phyloP scores from a whole-genome alignment of 2,329 filamentous ascomycete genomes.

The Diaporthe ampelina region DNA sequence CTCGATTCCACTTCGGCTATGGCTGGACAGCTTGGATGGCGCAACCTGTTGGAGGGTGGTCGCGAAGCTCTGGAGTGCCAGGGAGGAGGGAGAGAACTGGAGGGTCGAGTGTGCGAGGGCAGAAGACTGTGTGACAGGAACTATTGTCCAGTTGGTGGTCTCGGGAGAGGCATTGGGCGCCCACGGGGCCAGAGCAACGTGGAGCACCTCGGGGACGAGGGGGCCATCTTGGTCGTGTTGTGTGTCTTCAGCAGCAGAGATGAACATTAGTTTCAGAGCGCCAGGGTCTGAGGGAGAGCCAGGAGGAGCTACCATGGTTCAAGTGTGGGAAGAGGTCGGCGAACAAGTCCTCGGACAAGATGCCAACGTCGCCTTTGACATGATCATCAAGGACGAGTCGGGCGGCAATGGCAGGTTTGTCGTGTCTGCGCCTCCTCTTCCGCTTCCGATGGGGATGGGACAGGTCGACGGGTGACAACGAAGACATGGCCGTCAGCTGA shows the following conservation, averaged over 20 bases:
- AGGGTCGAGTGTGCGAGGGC: slow-evolving; percentile 82
- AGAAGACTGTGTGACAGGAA: slow-evolving; percentile 78
- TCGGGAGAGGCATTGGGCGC: slow-evolving; percentile 69
- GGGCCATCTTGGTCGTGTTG: slow-evolving; percentile 33
- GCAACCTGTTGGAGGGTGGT: slow-evolving; percentile 79
- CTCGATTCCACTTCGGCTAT: slow-evolving; percentile 84
- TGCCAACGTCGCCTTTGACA: slow-evolving; percentile 86
- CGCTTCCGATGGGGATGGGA: slow-evolving; percentile 54
- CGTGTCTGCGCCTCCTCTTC: slow-evolving; percentile 68
- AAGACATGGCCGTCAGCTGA: slow-evolving; percentile 43
- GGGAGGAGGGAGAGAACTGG: slow-evolving; percentile 80
- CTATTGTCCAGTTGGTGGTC: slow-evolving; percentile 84
- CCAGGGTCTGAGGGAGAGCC: neutral
- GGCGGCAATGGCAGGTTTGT: slow-evolving; percentile 83
- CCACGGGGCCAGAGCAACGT: slow-evolving; percentile 84
- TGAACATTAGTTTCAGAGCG: slow-evolving; percentile 33
- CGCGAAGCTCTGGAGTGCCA: slow-evolving; percentile 84
- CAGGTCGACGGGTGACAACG: slow-evolving; percentile 44
- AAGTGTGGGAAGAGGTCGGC: slow-evolving; percentile 81
- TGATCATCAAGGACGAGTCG: slow-evolving; percentile 88
- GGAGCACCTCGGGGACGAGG: slow-evolving; percentile 59
- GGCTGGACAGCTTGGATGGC: slow-evolving; percentile 80
- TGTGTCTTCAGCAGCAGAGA: slow-evolving; percentile 14
- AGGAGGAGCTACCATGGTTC: slow-evolving; percentile 53
- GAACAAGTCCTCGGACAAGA: slow-evolving; percentile 89